Evolutionary conservation across 1,139 yeast species (phyloP).

Genomic region (Scheffersomyces titani): DNA sequence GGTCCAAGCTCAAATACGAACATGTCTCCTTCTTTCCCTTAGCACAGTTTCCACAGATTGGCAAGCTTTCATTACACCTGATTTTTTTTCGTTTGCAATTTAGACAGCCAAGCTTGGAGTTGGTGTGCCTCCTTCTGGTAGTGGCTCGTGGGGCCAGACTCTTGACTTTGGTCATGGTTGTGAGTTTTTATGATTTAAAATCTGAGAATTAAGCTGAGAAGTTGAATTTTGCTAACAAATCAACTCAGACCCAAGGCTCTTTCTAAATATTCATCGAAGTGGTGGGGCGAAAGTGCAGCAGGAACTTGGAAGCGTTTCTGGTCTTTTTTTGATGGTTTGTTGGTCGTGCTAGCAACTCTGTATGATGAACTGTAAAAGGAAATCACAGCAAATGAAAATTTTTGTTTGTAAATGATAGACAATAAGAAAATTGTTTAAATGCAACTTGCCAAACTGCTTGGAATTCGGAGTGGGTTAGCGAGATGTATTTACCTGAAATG

Average conservation of each 20-base stretch:
- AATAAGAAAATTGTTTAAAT: neutral
- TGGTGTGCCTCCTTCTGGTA: slow-evolving; percentile 40
- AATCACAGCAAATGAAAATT: neutral
- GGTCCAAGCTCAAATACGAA: slow-evolving; percentile 30
- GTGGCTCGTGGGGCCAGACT: slow-evolving; percentile 1
- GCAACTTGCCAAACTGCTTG: neutral
- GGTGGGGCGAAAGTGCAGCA: neutral
- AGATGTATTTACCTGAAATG: neutral
- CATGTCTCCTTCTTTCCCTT: slow-evolving; percentile 33
- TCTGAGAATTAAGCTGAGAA: neutral
- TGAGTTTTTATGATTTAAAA: neutral
- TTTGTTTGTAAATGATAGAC: neutral
- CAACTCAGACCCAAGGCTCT: neutral
- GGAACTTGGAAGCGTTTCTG: neutral
- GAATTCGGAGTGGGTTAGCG: neutral
- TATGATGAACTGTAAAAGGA: neutral
- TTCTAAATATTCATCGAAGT: neutral
- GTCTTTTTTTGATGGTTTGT: neutral
- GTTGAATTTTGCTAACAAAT: neutral
- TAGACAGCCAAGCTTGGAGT: slow-evolving; percentile 44
- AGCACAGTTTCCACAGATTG: slow-evolving; percentile 42
- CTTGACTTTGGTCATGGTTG: slow-evolving; percentile 1
- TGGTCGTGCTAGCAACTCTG: neutral
- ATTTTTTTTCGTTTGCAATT: slow-evolving; percentile 48
- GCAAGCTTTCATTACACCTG: slow-evolving; percentile 48